phyloP scores from a whole-genome alignment of 2,329 filamentous ascomycete genomes.

The Rugonectria rugulosa region DNA sequence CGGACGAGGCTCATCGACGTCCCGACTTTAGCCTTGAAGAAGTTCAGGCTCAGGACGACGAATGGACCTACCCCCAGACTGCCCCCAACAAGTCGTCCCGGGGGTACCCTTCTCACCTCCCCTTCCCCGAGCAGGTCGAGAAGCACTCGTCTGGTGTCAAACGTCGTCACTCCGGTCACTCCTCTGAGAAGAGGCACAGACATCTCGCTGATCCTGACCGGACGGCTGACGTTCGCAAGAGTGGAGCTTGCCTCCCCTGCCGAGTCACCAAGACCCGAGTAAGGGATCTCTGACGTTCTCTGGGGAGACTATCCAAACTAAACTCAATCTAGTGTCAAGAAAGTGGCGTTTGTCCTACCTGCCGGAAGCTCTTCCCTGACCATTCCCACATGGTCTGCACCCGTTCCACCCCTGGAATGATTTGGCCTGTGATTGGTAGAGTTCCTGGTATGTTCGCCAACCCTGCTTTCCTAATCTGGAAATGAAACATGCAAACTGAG shows the following conservation, averaged over 20 bases:
- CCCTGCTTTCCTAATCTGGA: conserved; percentile 18
- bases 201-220: conserved; percentile 51
- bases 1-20: conserved; percentile 41
- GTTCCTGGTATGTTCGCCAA: conserved; percentile 46
- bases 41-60: conserved; percentile 48
- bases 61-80: conserved; percentile 51
- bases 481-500: conserved; percentile 37
- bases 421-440: conserved; percentile 49
- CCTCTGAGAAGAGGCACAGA: conserved; percentile 46
- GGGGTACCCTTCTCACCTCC: conserved; percentile 44
- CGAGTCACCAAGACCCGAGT: conserved; percentile 57
- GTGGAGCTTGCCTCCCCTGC: conserved; percentile 57
- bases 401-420: conserved; percentile 46
- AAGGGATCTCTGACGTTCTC: conserved; percentile 41
- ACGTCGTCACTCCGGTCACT: conserved; percentile 45
- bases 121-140: conserved; percentile 32
- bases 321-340: conserved; percentile 47
- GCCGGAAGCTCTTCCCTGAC: conserved; percentile 50
- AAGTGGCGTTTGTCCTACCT: conserved; percentile 52
- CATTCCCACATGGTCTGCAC: conserved; percentile 51
- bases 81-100: conserved; percentile 42
- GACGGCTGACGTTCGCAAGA: conserved; percentile 58
- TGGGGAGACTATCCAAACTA: conserved; percentile 37
- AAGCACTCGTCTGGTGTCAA: conserved; percentile 43
- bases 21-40: conserved; percentile 44